A percentile compares a stretch with the other conserved stretches of the same genome.
Evolutionary conservation across 257 asterid genomes (phyloP).

Genomic region (Echites panduratus): DNA sequence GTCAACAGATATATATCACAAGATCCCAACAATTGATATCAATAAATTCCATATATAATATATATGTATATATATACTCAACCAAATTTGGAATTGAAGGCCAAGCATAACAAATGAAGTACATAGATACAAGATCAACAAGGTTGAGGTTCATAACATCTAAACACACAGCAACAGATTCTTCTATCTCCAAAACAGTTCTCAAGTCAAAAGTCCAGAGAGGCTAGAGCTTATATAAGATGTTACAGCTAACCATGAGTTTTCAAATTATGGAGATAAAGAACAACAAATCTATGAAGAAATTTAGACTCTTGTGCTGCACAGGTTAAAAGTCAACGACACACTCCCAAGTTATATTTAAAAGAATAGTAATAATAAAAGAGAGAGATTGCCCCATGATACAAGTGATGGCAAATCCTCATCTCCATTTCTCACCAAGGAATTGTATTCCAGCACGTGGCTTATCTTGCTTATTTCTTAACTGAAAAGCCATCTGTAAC

Average conservation of each 20-base stretch:
- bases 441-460: not conserved
- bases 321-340: not conserved
- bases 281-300: not conserved
- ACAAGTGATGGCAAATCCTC: not conserved
- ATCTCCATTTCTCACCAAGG: not conserved
- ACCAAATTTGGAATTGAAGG: not conserved
- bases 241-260: conserved; percentile 3
- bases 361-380: not conserved
- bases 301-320: not conserved
- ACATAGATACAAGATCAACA: not conserved
- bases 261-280: not conserved
- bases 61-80: not conserved
- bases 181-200: not conserved
- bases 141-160: not conserved
- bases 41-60: too few species aligned
- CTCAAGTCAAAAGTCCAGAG: not conserved
- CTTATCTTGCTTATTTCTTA: not conserved
- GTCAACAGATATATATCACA: too few species aligned
- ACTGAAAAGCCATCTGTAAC: not conserved
- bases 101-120: not conserved
- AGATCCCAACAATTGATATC: too few species aligned
- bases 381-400: not conserved
- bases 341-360: not conserved
- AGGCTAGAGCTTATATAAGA: not conserved
- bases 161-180: conserved; percentile 1